Percentiles rank a stretch among this genome's conserved stretches.
Evolutionary conservation across 2,329 filamentous ascomycete species (phyloP).

Genomic region (Penicillium sp.): DNA sequence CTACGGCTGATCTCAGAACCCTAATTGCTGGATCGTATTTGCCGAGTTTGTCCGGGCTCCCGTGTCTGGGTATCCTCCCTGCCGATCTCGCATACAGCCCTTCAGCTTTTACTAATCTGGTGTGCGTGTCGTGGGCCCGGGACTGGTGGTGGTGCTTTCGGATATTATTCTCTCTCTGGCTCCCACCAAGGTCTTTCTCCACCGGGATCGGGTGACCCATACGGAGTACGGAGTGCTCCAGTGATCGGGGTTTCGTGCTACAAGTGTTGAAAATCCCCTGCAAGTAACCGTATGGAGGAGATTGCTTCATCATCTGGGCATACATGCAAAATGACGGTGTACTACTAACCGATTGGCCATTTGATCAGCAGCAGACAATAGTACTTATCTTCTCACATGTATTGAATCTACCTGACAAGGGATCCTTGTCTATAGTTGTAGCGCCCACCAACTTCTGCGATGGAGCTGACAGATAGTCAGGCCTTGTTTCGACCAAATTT

Average conservation of each 20-base stretch:
- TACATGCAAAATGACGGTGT: neutral
- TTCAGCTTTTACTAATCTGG: neutral
- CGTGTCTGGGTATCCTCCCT: neutral
- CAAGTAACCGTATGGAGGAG: too few relatives aligned
- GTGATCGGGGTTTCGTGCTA: neutral
- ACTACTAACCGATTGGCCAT: neutral
- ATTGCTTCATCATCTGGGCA: neutral
- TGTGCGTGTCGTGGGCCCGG: neutral
- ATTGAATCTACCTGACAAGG: too few relatives aligned
- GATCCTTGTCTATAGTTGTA: too few relatives aligned
- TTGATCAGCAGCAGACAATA: neutral
- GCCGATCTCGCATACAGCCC: neutral
- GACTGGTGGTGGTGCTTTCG: neutral
- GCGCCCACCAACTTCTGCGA: too few relatives aligned
- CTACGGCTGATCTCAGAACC: neutral
- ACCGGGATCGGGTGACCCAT: neutral
- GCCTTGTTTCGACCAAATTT: too few relatives aligned
- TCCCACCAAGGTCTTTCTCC: neutral
- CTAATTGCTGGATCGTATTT: neutral
- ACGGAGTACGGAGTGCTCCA: neutral
- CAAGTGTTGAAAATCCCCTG: neutral
- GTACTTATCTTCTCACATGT: neutral
- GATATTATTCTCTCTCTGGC: neutral
- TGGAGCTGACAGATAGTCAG: too few relatives aligned
- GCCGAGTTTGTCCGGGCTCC: neutral